Conservation (phyloP, 257 asterid species). For the Salvia hispanica region DNA sequence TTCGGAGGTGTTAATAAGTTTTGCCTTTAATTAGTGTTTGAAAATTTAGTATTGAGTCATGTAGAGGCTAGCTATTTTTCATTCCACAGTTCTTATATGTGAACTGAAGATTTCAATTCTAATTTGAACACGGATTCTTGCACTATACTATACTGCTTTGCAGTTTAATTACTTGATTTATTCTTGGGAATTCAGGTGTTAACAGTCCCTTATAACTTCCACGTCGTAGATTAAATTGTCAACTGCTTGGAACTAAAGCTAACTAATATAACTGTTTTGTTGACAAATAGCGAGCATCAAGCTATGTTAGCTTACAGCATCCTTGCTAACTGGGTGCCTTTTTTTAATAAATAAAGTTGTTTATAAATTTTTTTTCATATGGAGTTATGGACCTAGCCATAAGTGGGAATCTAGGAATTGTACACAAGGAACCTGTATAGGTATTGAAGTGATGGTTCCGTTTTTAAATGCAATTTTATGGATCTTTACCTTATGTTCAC, state of each 20-base stretch:
- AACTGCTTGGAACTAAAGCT: neutral
- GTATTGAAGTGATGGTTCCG: neutral
- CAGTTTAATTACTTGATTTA: too few species aligned
- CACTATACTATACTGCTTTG: too few species aligned
- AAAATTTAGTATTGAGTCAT: too few species aligned
- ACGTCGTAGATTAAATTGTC: too few species aligned
- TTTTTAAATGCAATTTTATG: constrained; percentile 5
- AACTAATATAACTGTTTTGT: neutral
- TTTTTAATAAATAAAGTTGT: neutral
- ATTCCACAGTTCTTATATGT: neutral
- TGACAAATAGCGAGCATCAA: constrained; percentile 7
- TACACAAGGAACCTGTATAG: neutral
- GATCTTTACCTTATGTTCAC: neutral
- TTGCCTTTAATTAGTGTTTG: too few species aligned
- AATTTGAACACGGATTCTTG: too few species aligned
- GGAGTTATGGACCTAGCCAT: neutral
- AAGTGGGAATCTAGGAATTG: constrained; percentile 12
- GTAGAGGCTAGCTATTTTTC: too few species aligned
- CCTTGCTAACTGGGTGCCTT: neutral
- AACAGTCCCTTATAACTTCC: too few species aligned
- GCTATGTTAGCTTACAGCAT: neutral
- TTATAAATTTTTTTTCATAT: neutral
- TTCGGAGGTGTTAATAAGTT: too few species aligned
- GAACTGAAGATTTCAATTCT: neutral
- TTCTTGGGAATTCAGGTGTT: too few species aligned